Evolutionary conservation across 768 basidiomycete species (phyloP).

Genomic region (Kwoniella dejecticola): DNA sequence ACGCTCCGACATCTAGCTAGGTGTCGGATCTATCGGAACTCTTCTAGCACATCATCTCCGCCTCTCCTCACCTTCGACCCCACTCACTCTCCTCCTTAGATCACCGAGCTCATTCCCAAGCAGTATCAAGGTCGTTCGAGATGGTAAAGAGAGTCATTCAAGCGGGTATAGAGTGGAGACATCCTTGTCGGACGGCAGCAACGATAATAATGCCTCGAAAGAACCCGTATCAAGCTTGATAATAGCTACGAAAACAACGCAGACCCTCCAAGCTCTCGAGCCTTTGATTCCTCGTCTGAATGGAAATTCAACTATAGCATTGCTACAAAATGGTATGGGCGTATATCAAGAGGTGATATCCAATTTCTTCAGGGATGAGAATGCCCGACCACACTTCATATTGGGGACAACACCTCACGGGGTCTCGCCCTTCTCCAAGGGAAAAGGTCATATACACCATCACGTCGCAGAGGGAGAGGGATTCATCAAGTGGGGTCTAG

Average conservation of each 20-base stretch:
- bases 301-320: conserved; percentile 74
- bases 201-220: background rate
- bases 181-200: background rate
- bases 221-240: conserved; percentile 72
- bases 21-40: conserved; percentile 79
- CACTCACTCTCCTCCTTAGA: conserved; percentile 71
- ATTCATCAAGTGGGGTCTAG: conserved; percentile 71
- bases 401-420: conserved; percentile 81
- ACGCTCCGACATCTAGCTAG: conserved; percentile 59
- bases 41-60: conserved; percentile 80
- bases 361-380: conserved; percentile 70
- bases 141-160: conserved; percentile 12
- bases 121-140: conserved; percentile 2
- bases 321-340: conserved; percentile 95
- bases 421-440: conserved; percentile 58
- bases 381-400: conserved; percentile 79
- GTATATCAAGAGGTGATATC: conserved; percentile 75
- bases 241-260: conserved; percentile 76
- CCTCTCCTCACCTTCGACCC: conserved; percentile 49
- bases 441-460: conserved; percentile 25
- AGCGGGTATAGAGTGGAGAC: conserved; percentile 16
- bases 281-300: conserved; percentile 67
- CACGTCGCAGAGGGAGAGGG: conserved; percentile 56
- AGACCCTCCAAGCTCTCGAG: conserved; percentile 64
- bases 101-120: conserved; percentile 14